Base-by-base conservation (phyloP, 768 basidiomycete genomes). In the Mycena albidolilacea region DNA sequence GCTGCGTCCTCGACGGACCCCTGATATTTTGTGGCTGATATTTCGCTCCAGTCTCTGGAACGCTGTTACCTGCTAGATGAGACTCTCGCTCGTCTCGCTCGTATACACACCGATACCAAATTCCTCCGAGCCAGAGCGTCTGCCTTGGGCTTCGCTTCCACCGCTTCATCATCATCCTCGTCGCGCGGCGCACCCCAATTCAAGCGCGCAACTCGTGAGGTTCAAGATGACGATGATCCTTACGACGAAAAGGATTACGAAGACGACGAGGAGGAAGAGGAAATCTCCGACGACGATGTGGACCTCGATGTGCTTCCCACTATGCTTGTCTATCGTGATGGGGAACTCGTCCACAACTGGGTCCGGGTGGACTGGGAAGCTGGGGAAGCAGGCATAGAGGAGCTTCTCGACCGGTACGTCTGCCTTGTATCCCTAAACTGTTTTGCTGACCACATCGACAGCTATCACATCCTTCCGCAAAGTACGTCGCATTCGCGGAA, bases 281-380 rank as follows among this genome's bases (percentile, higher is more conserved):
- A 81, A 11, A 83, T 84, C 52, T 85, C 86, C 14, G 92, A 93
- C 7, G 91, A 90, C 63, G 82, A 90, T 38, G 90, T 95, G 52
- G 94, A 95, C 76, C 87, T 91, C 5, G 94, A 95, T 79, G 90
- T 95, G 86, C 85, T 95, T 37, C 94, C 94, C 0, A 95, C 94
- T 1, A 80, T 95, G 78, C 86, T 95, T 14, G 92, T 93, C 5
- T 95, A 95, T 77, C 92, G 90, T 19, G 90, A 89, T 69, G 94
- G 95, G 19, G 90, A 94, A 72, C 88, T 96, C n/a, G 89, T 95
- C n/a, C 89, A 94, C 77, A 94, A 93, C 61, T 96, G 95, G 95
- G 92, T 96, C 10, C 87, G 95, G 35, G 94, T 95, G 5, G 94
- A 96, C 79, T 95, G 94, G 95, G 94, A 94, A 80, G 93, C 92